Percentiles rank a stretch among this genome's conserved stretches.
phyloP scores from a whole-genome alignment of 768 basidiomycete species.

The Boletus speciosus region DNA sequence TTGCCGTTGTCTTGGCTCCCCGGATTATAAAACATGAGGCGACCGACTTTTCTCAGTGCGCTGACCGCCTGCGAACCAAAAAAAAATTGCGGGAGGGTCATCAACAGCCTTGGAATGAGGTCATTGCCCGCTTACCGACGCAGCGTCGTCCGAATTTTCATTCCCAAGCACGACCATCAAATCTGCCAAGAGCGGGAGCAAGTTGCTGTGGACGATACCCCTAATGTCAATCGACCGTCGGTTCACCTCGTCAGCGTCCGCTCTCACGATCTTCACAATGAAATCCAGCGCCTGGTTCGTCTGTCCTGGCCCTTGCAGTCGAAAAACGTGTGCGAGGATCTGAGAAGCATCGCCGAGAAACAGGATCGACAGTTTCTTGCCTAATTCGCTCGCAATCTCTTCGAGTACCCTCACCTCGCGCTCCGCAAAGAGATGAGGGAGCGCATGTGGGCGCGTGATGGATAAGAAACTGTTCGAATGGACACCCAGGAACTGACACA shows the following conservation, averaged over 20 bases:
- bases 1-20: constrained; percentile 26
- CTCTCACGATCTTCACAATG: constrained; percentile 54
- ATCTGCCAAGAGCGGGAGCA: constrained; percentile 67
- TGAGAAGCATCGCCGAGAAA: constrained; percentile 55
- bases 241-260: constrained; percentile 35
- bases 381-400: constrained; percentile 54
- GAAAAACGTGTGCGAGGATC: constrained; percentile 66
- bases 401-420: constrained; percentile 58
- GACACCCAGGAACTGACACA: constrained; percentile 65
- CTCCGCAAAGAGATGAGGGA: constrained; percentile 67
- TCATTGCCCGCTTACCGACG: constrained; percentile 38
- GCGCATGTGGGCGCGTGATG: constrained; percentile 57
- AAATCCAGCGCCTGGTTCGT: constrained; percentile 62
- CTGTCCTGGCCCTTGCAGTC: constrained; percentile 50
- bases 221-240: constrained; percentile 39
- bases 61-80: constrained; percentile 43
- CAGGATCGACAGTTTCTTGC: constrained; percentile 42
- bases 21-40: constrained; percentile 26
- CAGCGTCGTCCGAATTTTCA: constrained; percentile 44
- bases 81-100: constrained; percentile 19
- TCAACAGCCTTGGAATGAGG: constrained; percentile 27
- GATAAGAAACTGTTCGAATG: constrained; percentile 58
- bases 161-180: constrained; percentile 79
- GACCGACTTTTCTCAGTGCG: constrained; percentile 44
- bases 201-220: constrained; percentile 60